Evolutionary conservation across 225 moss, liverwort and hornwort genomes (phyloP).

Genomic region (Anthoceros angustus): DNA sequence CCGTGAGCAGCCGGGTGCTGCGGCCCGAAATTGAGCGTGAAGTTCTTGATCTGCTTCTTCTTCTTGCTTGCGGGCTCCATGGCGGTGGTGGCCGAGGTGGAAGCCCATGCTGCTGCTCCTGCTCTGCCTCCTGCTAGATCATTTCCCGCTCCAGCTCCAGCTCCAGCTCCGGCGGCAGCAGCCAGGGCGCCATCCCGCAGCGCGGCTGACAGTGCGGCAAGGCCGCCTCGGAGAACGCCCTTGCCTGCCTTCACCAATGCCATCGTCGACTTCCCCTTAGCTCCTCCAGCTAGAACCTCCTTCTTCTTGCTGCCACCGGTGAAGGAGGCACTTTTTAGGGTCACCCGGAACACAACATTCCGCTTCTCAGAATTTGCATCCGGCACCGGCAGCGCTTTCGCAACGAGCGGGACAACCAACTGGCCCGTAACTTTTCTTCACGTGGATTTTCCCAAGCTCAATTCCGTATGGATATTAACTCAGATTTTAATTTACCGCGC

Average conservation of each 20-base stretch:
- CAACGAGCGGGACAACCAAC: no score
- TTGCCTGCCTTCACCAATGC: background rate
- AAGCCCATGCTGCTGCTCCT: background rate
- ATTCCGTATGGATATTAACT: no score
- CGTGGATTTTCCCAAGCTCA: no score
- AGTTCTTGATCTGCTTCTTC: constrained; percentile 30
- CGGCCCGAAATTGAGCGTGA: constrained; percentile 38
- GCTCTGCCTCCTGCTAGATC: background rate
- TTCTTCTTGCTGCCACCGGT: no score
- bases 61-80: background rate
- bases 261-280: background rate
- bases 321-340: no score
- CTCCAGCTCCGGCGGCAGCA: background rate
- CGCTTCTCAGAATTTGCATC: no score
- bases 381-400: no score
- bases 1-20: constrained; percentile 45
- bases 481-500: no score
- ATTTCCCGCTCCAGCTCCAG: background rate
- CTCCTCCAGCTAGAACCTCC: no score
- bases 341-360: no score
- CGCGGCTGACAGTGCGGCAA: background rate
- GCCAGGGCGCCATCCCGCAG: background rate
- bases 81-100: background rate
- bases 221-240: background rate
- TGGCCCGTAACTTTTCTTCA: no score